Evolutionary conservation across 2,329 filamentous ascomycete genomes (phyloP).

Genomic region (Coleophoma crateriformis): DNA sequence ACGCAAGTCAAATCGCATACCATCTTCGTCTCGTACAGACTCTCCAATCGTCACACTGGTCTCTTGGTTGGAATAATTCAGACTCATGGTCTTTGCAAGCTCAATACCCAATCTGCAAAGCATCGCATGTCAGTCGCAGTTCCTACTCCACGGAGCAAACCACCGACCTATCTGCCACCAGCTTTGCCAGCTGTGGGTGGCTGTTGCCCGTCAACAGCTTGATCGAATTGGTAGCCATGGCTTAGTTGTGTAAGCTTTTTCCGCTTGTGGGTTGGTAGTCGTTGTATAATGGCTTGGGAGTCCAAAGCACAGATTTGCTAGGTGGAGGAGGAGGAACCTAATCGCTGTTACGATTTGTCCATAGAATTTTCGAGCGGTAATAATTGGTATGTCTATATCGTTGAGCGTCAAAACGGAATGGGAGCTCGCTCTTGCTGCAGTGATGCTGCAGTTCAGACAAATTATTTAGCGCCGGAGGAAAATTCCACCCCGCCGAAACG

Average conservation of each 20-base stretch:
- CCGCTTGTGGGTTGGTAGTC: no score
- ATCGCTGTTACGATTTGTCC: no score
- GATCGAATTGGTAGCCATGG: slow-evolving; percentile 68
- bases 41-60: slow-evolving; percentile 92
- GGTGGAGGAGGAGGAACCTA: no score
- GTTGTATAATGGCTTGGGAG: no score
- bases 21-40: slow-evolving; percentile 93
- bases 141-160: background rate
- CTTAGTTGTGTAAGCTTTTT: background rate
- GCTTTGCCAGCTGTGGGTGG: slow-evolving; percentile 65
- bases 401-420: no score
- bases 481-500: no score
- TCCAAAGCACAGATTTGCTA: no score
- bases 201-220: slow-evolving; percentile 73
- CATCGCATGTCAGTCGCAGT: background rate
- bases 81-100: slow-evolving; percentile 71
- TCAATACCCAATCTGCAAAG: slow-evolving; percentile 63
- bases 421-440: no score
- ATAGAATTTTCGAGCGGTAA: no score
- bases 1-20: slow-evolving; percentile 30
- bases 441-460: no score
- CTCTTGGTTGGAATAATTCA: slow-evolving; percentile 84
- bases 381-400: no score
- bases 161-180: slow-evolving; percentile 59
- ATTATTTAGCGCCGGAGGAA: no score